Conservation (phyloP, 2,329 filamentous ascomycete species). For the Nemania sp. region DNA sequence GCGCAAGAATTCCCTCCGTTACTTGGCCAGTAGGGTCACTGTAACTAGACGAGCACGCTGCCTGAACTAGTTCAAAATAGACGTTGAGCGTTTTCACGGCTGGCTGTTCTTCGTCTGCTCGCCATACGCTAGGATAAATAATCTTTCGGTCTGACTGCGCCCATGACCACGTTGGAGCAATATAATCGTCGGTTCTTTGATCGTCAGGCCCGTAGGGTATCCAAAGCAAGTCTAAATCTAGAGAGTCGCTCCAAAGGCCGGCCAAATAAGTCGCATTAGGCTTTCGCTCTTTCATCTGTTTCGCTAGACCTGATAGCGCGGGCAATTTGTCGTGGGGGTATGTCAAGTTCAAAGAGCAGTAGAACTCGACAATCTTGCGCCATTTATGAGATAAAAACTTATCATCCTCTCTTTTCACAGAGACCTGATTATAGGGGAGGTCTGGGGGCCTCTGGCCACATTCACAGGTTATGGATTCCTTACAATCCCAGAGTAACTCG, state of each 20-base stretch:
- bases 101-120: slow-evolving; percentile 22
- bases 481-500: slow-evolving; percentile 37
- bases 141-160: slow-evolving; percentile 14
- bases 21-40: slow-evolving; percentile 26
- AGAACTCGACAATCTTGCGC: slow-evolving; percentile 30
- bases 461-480: slow-evolving; percentile 25
- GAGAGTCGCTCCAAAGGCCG: slow-evolving; percentile 35
- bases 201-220: slow-evolving; percentile 23
- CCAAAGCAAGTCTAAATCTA: slow-evolving; percentile 31
- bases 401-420: background rate
- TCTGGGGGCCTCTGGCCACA: slow-evolving; percentile 21
- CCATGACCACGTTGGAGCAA: slow-evolving; percentile 34
- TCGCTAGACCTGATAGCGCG: slow-evolving; percentile 33
- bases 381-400: slow-evolving; percentile 26
- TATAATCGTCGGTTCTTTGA: slow-evolving; percentile 15
- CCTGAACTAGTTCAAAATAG: slow-evolving; percentile 24
- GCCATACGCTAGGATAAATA: slow-evolving; percentile 27
- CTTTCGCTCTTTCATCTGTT: slow-evolving; percentile 21
- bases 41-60: slow-evolving; percentile 13
- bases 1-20: slow-evolving; percentile 1
- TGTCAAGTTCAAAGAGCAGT: slow-evolving; percentile 24
- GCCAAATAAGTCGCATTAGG: slow-evolving; percentile 22
- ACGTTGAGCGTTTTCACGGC: slow-evolving; percentile 19
- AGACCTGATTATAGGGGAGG: slow-evolving; percentile 26
- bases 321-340: slow-evolving; percentile 33